Base-by-base conservation (phyloP, 257 asterid species). In the Mentha longifolia region DNA sequence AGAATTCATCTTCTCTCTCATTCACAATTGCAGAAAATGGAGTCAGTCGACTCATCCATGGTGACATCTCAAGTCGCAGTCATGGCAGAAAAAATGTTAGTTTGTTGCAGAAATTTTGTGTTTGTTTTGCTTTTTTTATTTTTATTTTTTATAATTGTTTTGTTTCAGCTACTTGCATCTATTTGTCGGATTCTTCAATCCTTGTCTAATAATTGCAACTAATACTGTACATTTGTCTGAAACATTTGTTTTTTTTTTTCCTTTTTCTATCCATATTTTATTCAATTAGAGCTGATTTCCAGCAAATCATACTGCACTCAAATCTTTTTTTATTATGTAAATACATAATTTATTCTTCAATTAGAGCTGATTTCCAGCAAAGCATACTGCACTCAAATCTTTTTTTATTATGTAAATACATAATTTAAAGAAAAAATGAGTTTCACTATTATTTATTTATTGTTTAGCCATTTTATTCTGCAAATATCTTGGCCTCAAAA, bases 131-230 rank as follows among this genome's bases (percentile, higher is more conserved):
- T n/a, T n/a, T n/a, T n/a, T n/a, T n/a, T n/a, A n/a, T n/a, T n/a
- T n/a, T n/a, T n/a, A n/a, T 33, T 4, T 35, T 35, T 35, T 0
- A 35, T 5, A 35, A 35, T 11, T 43, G 15, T 43, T 43, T 43
- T 13, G 7, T 46, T 46, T 35, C 8, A 35, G 39, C 8, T 35
- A 35, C 39, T 35, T 35, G 52, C 52, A 46, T 46, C 15, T 14
- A 17, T 15, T 72, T 62, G 76, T 61, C 13, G 61, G 45, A 10
- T 72, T 35, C 70, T 62, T 16, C 25, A 20, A 17, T 71, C 42
- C 12, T 13, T 14, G 16, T 69, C 45, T 25, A 47, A 41, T 69
- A 14, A 69, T 55, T 56, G 57, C 43, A 49, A 49, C 22, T 51
- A 25, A 35, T 14, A 33, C n/a, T 51, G 9, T 41, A 67, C 46